These are phyloP conservation scores for Trichomonas gallinae DNA, from an alignment of 208 protist species.

Conservation along the genomic window DNA sequence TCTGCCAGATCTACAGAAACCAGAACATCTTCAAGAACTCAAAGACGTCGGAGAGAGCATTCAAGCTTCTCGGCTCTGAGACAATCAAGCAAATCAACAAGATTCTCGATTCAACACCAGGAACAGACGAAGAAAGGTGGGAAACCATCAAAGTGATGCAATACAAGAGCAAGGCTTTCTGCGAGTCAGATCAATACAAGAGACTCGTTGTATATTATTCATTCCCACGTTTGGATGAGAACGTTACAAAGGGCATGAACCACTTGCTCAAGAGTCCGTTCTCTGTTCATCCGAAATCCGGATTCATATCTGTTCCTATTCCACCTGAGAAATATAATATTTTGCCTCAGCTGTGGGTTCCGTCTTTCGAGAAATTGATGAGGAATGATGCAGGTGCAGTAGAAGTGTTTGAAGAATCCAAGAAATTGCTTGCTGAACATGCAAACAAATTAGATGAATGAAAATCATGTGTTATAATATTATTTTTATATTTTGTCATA, in stretches of 20 bases:
- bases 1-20: slow-evolving; percentile 27
- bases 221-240: slow-evolving; percentile 85
- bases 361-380: slow-evolving; percentile 25
- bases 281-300: slow-evolving; percentile 51
- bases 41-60: not conserved
- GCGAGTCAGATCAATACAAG: slow-evolving; percentile 29
- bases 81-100: not conserved
- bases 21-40: slow-evolving; percentile 32
- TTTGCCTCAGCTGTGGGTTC: slow-evolving; percentile 33
- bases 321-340: not conserved
- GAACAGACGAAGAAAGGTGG: not conserved
- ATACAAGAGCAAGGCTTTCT: slow-evolving; percentile 7
- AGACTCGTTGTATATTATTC: slow-evolving; percentile 47
- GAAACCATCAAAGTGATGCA: not conserved
- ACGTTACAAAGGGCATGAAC: slow-evolving; percentile 79
- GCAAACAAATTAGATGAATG: not conserved
- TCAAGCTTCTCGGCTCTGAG: not conserved
- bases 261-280: slow-evolving; percentile 95
- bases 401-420: not conserved
- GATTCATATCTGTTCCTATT: slow-evolving; percentile 38
- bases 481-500: not conserved
- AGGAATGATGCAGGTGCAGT: not conserved
- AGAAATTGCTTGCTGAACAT: not conserved
- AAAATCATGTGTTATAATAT: not conserved
- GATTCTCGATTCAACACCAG: not conserved